Evolutionary conservation across 2,329 filamentous ascomycete genomes (phyloP).

Genomic region (Fusarium caatingaense): DNA sequence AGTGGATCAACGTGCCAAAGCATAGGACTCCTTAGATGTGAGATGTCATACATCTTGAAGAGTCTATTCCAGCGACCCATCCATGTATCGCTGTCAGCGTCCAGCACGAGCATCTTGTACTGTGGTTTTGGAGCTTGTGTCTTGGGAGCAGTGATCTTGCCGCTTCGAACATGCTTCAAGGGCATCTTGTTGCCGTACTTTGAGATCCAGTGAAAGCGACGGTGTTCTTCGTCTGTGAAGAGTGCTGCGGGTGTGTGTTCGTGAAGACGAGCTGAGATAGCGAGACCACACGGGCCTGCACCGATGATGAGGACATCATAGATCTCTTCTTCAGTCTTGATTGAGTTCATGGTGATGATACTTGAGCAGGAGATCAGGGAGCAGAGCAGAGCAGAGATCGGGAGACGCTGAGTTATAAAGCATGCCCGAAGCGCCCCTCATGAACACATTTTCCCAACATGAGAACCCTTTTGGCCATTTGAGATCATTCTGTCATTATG

Average conservation of each 20-base stretch:
- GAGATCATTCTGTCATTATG: neutral
- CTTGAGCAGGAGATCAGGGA: neutral
- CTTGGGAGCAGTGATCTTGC: slow-evolving; percentile 44
- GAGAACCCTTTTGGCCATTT: slow-evolving; percentile 31
- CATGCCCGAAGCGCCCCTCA: neutral
- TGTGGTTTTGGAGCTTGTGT: slow-evolving; percentile 33
- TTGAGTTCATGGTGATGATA: slow-evolving; percentile 4
- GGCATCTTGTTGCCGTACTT: slow-evolving; percentile 71
- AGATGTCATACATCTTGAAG: slow-evolving; percentile 76
- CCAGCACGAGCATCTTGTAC: slow-evolving; percentile 71
- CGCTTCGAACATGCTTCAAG: slow-evolving; percentile 60
- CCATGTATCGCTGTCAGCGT: slow-evolving; percentile 72
- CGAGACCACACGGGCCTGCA: slow-evolving; percentile 79
- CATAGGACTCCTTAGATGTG: slow-evolving; percentile 81
- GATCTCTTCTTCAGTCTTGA: slow-evolving; percentile 50
- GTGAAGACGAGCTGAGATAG: slow-evolving; percentile 76
- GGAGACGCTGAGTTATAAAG: slow-evolving; percentile 9
- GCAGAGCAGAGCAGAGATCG: neutral
- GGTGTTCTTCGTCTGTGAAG: slow-evolving; percentile 86
- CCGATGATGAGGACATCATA: slow-evolving; percentile 80
- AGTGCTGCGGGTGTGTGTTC: slow-evolving; percentile 81
- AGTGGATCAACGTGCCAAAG: slow-evolving; percentile 84
- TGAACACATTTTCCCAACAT: neutral
- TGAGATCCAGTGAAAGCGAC: slow-evolving; percentile 81
- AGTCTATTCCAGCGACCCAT: slow-evolving; percentile 77